Conservation (phyloP, 1,284 basidiomycete species). For the Vanrija pseudolonga region DNA sequence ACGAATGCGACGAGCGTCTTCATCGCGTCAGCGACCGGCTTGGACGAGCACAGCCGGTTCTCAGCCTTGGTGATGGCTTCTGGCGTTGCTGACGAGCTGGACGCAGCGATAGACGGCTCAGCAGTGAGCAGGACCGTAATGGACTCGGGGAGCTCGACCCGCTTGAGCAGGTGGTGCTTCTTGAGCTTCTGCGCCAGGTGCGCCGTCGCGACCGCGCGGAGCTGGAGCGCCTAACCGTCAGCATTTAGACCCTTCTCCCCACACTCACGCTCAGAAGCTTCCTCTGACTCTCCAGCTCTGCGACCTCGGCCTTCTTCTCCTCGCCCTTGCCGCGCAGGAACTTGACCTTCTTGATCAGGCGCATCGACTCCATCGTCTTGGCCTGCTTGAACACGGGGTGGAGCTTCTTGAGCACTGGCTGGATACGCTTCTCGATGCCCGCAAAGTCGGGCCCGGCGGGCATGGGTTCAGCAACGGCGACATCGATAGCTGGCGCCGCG, state of each 20-base stretch:
- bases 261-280: conserved; percentile 61
- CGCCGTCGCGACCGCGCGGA: conserved; percentile 59
- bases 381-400: conserved; percentile 62
- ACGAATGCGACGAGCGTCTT: conserved; percentile 55
- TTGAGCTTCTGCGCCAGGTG: conserved; percentile 67
- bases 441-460: conserved; percentile 22
- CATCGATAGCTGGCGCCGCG: not conserved
- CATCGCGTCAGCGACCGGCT: conserved; percentile 64
- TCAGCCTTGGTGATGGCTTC: conserved; percentile 61
- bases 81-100: conserved; percentile 45
- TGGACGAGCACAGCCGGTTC: conserved; percentile 71
- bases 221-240: conserved; percentile 57
- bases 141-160: conserved; percentile 43
- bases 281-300: conserved; percentile 63
- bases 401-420: conserved; percentile 44
- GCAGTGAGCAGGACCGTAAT: conserved; percentile 27
- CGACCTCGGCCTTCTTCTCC: conserved; percentile 49
- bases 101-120: conserved; percentile 10
- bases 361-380: conserved; percentile 76
- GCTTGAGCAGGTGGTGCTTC: conserved; percentile 60
- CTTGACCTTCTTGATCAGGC: conserved; percentile 77
- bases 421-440: conserved; percentile 31
- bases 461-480: not conserved
- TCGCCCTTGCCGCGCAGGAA: conserved; percentile 55
- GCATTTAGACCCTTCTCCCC: not conserved